phyloP scores from a whole-genome alignment of 768 basidiomycete species.

The Dendrothele bispora region DNA sequence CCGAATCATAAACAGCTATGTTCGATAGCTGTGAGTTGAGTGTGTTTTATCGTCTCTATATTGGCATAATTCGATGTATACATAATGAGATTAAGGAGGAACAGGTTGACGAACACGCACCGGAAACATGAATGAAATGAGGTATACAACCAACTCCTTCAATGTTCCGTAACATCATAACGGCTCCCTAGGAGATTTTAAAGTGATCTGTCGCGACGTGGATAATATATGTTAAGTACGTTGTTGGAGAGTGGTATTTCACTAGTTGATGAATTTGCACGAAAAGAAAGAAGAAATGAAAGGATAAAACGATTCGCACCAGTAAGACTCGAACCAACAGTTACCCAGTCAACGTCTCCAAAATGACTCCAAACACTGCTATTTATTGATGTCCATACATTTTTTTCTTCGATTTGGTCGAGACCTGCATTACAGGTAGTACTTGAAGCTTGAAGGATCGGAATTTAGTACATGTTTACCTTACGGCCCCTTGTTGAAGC shows the following conservation, averaged over 20 bases:
- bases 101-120: slow-evolving; percentile 37
- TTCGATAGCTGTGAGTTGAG: slow-evolving; percentile 72
- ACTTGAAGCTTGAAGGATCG: too few species aligned
- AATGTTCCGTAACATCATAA: slow-evolving; percentile 68
- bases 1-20: slow-evolving; percentile 72
- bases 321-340: slow-evolving; percentile 67
- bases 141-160: slow-evolving; percentile 65
- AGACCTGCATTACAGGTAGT: slow-evolving; percentile 4
- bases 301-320: slow-evolving; percentile 43
- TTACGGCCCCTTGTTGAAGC: too few species aligned
- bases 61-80: background rate
- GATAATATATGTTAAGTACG: slow-evolving; percentile 81
- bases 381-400: slow-evolving; percentile 67
- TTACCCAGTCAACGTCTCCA: slow-evolving; percentile 86
- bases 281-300: too few species aligned
- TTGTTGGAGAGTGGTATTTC: slow-evolving; percentile 85
- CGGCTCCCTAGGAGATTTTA: slow-evolving; percentile 73
- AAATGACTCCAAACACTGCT: slow-evolving; percentile 72
- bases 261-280: slow-evolving; percentile 47
- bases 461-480: too few species aligned
- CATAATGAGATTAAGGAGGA: background rate
- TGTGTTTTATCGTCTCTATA: slow-evolving; percentile 84
- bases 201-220: slow-evolving; percentile 84
- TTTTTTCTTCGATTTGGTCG: slow-evolving; percentile 47
- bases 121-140: slow-evolving; percentile 78